phyloP scores from a whole-genome alignment of 1,139 yeast genomes.

The Trichomonascaceae sp. region DNA sequence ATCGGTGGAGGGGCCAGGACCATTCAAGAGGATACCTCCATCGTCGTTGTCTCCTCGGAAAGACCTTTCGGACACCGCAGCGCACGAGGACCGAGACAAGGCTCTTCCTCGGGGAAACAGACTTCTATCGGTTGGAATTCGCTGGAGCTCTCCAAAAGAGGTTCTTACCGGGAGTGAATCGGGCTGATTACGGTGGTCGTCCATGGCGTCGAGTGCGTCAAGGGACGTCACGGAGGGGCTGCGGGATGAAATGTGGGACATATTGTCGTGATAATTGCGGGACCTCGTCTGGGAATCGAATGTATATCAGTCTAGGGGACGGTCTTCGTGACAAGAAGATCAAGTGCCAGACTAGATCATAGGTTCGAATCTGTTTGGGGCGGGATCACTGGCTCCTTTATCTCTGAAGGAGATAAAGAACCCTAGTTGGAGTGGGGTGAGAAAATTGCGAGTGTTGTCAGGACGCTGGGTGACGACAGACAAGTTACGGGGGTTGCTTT shows the following conservation, averaged over 20 bases:
- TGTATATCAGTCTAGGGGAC: neutral
- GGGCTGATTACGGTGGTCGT: slow-evolving; percentile 24
- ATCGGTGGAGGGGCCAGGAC: slow-evolving; percentile 2
- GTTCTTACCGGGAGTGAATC: slow-evolving; percentile 18
- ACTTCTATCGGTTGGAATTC: slow-evolving; percentile 4
- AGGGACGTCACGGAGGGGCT: neutral
- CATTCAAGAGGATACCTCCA: slow-evolving; percentile 9
- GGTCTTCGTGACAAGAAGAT: no score
- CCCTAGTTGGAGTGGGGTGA: slow-evolving; percentile 3
- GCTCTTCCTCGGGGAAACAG: slow-evolving; percentile 7
- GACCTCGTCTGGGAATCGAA: neutral
- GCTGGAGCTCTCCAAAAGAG: slow-evolving; percentile 8
- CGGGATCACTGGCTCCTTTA: slow-evolving; percentile 7
- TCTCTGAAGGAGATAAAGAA: slow-evolving; percentile 8
- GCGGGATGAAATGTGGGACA: neutral
- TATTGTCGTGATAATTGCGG: neutral
- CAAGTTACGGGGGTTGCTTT: slow-evolving; percentile 14
- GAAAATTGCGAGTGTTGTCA: neutral
- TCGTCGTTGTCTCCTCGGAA: no score
- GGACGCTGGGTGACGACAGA: neutral
- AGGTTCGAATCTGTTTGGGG: no score
- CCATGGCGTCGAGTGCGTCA: slow-evolving; percentile 10
- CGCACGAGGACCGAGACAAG: slow-evolving; percentile 11
- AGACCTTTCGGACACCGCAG: slow-evolving; percentile 13
- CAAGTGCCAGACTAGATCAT: no score